Conservation (phyloP, 2,329 filamentous ascomycete genomes). For the Fusarium haematococcum region DNA sequence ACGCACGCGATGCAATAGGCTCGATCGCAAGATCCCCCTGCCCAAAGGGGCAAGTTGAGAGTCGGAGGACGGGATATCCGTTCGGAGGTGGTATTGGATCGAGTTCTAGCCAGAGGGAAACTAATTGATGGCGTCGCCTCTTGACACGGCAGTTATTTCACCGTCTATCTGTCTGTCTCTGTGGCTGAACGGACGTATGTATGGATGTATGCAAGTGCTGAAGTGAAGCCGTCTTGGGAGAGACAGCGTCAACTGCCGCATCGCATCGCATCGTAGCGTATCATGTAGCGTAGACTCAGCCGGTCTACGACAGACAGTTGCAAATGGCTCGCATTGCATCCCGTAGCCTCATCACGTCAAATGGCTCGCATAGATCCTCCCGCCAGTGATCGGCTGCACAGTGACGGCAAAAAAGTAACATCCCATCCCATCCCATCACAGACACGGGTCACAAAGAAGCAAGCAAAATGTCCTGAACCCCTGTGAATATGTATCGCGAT, state of each 20-base stretch:
- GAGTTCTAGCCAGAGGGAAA: conserved; percentile 8
- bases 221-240: not conserved
- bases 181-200: not conserved
- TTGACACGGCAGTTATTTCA: not conserved
- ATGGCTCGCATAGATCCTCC: not conserved
- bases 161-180: not conserved
- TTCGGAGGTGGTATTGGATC: conserved; percentile 4
- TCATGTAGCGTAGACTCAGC: not conserved
- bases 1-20: conserved; percentile 7
- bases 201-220: not conserved
- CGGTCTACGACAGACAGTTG: not conserved
- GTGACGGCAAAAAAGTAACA: conserved; percentile 7
- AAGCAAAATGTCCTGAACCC: not conserved
- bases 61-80: conserved; percentile 8
- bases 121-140: conserved; percentile 1
- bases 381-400: not conserved
- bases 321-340: conserved; percentile 5
- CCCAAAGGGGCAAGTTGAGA: conserved; percentile 18
- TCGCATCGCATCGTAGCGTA: not conserved
- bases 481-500: not conserved
- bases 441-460: conserved; percentile 1
- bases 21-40: conserved; percentile 1
- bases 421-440: not conserved
- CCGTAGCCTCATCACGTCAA: not conserved
- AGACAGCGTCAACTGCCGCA: not conserved